These are phyloP conservation scores for Phallus indusiatus DNA, from an alignment of 768 basidiomycete species.

Conservation along the genomic window DNA sequence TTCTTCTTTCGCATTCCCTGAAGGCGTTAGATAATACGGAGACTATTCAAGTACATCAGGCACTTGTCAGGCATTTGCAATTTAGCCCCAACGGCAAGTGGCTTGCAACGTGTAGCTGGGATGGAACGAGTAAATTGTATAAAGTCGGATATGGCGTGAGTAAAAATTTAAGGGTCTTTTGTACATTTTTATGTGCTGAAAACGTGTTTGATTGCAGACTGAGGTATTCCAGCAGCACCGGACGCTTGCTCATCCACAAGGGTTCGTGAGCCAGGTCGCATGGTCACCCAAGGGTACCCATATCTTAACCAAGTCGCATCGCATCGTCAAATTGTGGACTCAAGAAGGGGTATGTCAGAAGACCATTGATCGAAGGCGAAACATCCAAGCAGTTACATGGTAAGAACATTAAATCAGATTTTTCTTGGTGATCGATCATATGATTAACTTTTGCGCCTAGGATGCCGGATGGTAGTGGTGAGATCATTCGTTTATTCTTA, in stretches of 20 bases:
- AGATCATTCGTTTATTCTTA: conserved; percentile 6
- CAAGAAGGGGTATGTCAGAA: conserved; percentile 62
- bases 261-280: conserved; percentile 70
- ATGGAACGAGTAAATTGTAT: conserved; percentile 59
- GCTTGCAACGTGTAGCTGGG: conserved; percentile 73
- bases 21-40: conserved; percentile 44
- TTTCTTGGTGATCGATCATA: background rate
- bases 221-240: conserved; percentile 52
- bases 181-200: background rate
- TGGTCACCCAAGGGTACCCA: conserved; percentile 61
- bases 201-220: conserved; percentile 22
- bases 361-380: conserved; percentile 47
- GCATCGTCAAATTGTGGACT: conserved; percentile 63
- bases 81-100: conserved; percentile 71
- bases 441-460: background rate
- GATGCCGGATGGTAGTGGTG: conserved; percentile 52
- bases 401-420: background rate
- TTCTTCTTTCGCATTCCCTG: conserved; percentile 46
- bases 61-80: conserved; percentile 61
- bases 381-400: conserved; percentile 61
- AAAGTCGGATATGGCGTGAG: conserved; percentile 42
- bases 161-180: background rate
- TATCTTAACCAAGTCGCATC: conserved; percentile 54
- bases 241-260: conserved; percentile 54
- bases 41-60: conserved; percentile 54